Evolutionary conservation across 108 stramenopile genomes (phyloP).

Genomic region (Conticribra weissflogii): DNA sequence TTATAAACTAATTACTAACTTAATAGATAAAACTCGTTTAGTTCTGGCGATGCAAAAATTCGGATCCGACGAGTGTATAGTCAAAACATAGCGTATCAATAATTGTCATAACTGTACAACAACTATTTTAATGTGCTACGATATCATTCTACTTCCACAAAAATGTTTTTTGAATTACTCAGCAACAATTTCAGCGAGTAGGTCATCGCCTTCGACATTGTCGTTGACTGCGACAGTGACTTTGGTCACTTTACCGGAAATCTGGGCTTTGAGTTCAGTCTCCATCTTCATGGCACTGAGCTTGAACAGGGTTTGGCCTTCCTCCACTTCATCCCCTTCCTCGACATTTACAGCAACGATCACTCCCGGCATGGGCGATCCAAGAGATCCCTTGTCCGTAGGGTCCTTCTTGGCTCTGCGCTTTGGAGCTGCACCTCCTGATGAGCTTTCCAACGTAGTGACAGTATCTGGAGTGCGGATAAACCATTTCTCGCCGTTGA

Average conservation of each 20-base stretch:
- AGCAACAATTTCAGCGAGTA: slow-evolving; percentile 54
- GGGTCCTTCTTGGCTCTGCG: slow-evolving; percentile 42
- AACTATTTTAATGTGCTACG: neutral
- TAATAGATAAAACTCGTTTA: neutral
- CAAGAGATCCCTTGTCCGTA: slow-evolving; percentile 50
- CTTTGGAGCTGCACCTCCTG: slow-evolving; percentile 18
- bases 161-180: too few relatives aligned
- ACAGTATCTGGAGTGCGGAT: slow-evolving; percentile 40
- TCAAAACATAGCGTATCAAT: neutral
- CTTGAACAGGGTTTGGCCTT: slow-evolving; percentile 68
- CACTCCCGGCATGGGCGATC: slow-evolving; percentile 80
- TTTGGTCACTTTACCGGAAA: slow-evolving; percentile 49
- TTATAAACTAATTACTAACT: too few relatives aligned
- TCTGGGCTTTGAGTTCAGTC: slow-evolving; percentile 63
- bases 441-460: slow-evolving; percentile 30
- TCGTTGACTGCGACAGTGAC: slow-evolving; percentile 58
- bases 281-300: slow-evolving; percentile 91
- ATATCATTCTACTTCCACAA: too few relatives aligned
- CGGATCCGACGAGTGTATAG: neutral
- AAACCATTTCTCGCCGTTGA: slow-evolving; percentile 72
- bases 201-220: slow-evolving; percentile 64
- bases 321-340: slow-evolving; percentile 59
- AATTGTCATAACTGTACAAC: neutral
- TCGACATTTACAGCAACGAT: slow-evolving; percentile 63
- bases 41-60: neutral